A percentile compares a stretch with the other conserved stretches of the same genome.
These are phyloP conservation scores for Zizania latifolia DNA, from an alignment of 176 grass and related monocot species.

Conservation along the genomic window DNA sequence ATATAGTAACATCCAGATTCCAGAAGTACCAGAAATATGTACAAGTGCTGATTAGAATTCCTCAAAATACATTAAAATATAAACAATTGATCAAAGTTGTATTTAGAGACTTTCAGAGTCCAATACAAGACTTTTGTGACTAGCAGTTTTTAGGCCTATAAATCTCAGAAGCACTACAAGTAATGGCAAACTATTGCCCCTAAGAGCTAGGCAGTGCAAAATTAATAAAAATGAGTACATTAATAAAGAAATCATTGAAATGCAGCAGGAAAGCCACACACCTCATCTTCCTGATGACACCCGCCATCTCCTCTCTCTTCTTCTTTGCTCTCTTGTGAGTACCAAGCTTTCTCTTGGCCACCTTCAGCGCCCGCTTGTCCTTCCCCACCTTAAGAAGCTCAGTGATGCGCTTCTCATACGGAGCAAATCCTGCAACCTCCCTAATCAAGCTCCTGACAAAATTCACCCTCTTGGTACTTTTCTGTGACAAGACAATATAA, in stretches of 20 bases:
- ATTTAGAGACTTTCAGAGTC: not conserved
- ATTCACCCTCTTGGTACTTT: conserved; percentile 45
- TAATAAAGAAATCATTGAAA: not conserved
- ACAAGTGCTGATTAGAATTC: not conserved
- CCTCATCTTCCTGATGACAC: conserved; percentile 60
- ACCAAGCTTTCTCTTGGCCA: conserved; percentile 60
- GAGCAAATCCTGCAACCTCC: conserved; percentile 54
- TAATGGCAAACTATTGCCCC: not conserved
- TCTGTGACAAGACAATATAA: conserved; percentile 17
- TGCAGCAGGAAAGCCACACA: not conserved
- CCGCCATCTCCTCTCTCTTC: conserved; percentile 63
- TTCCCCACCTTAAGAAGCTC: conserved; percentile 69
- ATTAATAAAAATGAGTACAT: not conserved
- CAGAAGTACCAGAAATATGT: not conserved
- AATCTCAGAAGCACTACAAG: not conserved
- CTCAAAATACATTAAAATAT: not conserved
- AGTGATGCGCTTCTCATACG: conserved; percentile 58
- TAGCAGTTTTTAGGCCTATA: not conserved
- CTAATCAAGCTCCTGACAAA: conserved; percentile 51
- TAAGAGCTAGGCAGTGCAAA: not conserved
- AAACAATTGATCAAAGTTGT: not conserved
- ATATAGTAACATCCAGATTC: not conserved
- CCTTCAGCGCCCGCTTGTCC: conserved; percentile 55
- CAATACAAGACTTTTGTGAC: not conserved
- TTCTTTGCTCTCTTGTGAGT: conserved; percentile 75